Conservation (phyloP, 805 yeast genomes). For the Yarrowia keelungensis region DNA sequence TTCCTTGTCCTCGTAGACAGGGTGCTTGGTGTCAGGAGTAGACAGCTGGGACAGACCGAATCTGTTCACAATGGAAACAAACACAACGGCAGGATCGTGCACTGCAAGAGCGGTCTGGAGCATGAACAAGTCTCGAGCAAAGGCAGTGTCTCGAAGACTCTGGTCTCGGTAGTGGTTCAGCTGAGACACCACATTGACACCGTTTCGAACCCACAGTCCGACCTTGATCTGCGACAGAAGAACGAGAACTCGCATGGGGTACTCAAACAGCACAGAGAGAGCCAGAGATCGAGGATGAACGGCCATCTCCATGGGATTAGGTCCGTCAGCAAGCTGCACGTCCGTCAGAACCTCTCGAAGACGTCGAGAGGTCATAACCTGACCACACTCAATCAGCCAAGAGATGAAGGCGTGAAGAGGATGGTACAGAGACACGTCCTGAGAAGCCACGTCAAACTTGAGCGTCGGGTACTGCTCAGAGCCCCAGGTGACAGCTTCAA, state of each 20-base stretch:
- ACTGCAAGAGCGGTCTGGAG: constrained; percentile 67
- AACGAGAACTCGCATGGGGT: constrained; percentile 78
- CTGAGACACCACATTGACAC: constrained; percentile 79
- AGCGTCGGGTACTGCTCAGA: constrained; percentile 48
- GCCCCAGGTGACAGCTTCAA: constrained; percentile 35
- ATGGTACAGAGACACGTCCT: constrained; percentile 72
- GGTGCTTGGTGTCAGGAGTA: constrained; percentile 49
- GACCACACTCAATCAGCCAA: constrained; percentile 67
- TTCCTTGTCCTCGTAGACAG: constrained; percentile 55
- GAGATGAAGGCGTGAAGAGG: constrained; percentile 79
- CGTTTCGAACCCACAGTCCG: constrained; percentile 95
- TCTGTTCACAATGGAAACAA: constrained; percentile 65
- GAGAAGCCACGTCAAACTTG: constrained; percentile 55
- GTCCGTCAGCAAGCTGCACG: constrained; percentile 18
- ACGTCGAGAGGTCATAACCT: constrained; percentile 43
- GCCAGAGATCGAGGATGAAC: constrained; percentile 24
- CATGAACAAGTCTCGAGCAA: constrained; percentile 75
- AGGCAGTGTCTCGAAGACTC: constrained; percentile 83
- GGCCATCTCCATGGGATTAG: background rate
- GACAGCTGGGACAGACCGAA: constrained; percentile 59
- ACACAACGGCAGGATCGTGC: constrained; percentile 61
- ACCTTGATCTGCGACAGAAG: constrained; percentile 82
- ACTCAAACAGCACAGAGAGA: constrained; percentile 60
- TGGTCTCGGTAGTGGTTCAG: constrained; percentile 78
- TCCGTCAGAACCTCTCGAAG: constrained; percentile 44